Evolutionary conservation across 2,329 filamentous ascomycete genomes (phyloP).

Genomic region (Clarireedia hainanense): DNA sequence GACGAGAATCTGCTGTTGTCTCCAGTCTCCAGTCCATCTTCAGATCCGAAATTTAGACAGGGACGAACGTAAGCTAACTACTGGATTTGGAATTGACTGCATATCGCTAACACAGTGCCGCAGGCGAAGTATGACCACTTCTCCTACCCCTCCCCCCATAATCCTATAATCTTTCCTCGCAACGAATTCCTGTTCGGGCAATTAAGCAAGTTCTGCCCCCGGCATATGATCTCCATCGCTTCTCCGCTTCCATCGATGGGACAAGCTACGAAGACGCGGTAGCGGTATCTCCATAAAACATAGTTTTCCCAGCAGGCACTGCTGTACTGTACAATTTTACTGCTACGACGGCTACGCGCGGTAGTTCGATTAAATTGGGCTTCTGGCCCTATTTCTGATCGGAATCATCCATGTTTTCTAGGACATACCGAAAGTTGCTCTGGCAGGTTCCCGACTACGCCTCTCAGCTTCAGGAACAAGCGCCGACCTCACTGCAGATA

Average conservation of each 20-base stretch:
- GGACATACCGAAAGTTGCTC: not conserved
- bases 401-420: not conserved
- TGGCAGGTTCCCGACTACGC: conserved; percentile 18
- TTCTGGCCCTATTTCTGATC: not conserved
- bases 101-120: conserved; percentile 17
- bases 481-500: conserved; percentile 13
- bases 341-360: conserved; percentile 2
- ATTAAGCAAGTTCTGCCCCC: not conserved
- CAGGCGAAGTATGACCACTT: conserved; percentile 11
- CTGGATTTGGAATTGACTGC: conserved; percentile 16
- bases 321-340: not conserved
- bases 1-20: too few relatives aligned
- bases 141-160: not conserved
- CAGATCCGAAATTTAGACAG: not conserved
- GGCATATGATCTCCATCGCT: not conserved
- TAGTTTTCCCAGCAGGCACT: not conserved
- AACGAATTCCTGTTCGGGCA: conserved; percentile 1
- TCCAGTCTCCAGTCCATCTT: not conserved
- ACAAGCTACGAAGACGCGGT: too few relatives aligned
- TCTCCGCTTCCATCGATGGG: not conserved
- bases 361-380: not conserved
- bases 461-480: conserved; percentile 27
- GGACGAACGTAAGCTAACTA: not conserved
- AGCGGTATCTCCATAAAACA: not conserved
- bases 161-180: conserved; percentile 1